Percentiles rank a stretch among this genome's conserved stretches.
These are phyloP conservation scores for Suillus subalutaceus DNA, from an alignment of 768 basidiomycete genomes.

Conservation along the genomic window DNA sequence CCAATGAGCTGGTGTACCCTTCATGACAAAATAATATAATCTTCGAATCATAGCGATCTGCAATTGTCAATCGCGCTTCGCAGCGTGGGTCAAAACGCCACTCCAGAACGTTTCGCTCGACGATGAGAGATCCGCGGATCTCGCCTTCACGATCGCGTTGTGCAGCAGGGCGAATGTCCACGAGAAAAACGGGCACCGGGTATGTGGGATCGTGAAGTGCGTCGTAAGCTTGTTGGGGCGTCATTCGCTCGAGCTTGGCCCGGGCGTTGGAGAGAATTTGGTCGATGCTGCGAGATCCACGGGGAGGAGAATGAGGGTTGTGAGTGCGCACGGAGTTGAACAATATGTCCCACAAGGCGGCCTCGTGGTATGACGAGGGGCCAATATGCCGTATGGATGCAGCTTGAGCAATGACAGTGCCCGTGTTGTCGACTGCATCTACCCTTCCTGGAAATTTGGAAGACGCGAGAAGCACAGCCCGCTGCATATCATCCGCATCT, in stretches of 20 bases:
- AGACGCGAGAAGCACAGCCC: constrained; percentile 65
- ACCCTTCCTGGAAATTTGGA: constrained; percentile 73
- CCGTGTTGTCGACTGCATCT: constrained; percentile 38
- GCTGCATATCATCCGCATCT: constrained; percentile 56
- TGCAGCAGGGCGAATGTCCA: constrained; percentile 72
- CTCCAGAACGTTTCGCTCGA: constrained; percentile 79
- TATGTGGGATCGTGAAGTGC: constrained; percentile 57
- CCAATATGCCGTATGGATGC: constrained; percentile 58
- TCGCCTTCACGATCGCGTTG: constrained; percentile 60
- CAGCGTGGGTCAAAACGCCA: constrained; percentile 79
- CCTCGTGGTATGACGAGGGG: constrained; percentile 55
- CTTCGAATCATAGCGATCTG: constrained; percentile 73
- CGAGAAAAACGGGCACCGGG: constrained; percentile 67
- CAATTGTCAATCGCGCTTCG: constrained; percentile 60
- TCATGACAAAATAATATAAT: constrained; percentile 78
- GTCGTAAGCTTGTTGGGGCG: constrained; percentile 58
- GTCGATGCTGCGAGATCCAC: constrained; percentile 62
- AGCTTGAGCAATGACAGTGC: constrained; percentile 33
- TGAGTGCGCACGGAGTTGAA: constrained; percentile 59
- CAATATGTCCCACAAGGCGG: constrained; percentile 70
- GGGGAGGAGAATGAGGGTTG: constrained; percentile 64
- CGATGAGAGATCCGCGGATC: constrained; percentile 66
- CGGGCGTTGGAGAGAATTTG: constrained; percentile 61
- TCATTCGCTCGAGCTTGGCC: constrained; percentile 64
- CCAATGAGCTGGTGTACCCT: constrained; percentile 72